phyloP scores from a whole-genome alignment of 208 protist species.

The Acanthamoeba triangularis region DNA sequence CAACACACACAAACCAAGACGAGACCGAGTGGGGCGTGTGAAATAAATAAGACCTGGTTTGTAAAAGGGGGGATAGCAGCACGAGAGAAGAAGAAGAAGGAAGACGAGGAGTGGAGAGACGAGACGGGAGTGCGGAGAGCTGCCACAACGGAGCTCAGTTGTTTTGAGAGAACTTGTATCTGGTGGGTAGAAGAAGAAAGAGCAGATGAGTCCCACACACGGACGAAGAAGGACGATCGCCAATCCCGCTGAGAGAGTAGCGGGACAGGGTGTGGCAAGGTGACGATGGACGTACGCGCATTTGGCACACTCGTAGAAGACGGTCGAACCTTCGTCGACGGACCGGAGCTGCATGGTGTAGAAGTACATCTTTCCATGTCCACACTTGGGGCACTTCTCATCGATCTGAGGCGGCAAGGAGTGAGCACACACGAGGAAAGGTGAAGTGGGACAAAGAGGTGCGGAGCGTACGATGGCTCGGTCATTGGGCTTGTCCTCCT shows the following conservation, averaged over 20 bases:
- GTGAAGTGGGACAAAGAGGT: not conserved
- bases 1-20: not conserved
- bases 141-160: not conserved
- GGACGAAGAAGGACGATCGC: not conserved
- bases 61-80: not conserved
- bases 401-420: slow-evolving; percentile 81
- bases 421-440: not conserved
- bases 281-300: slow-evolving; percentile 80
- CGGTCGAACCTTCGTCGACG: slow-evolving; percentile 93
- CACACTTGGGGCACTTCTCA: slow-evolving; percentile 91
- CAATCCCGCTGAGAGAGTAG: not conserved
- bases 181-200: not conserved
- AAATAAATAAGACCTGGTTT: not conserved
- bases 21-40: not conserved
- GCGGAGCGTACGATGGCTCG: slow-evolving; percentile 17
- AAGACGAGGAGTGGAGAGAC: not conserved
- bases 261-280: not conserved
- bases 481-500: not conserved
- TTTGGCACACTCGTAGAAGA: slow-evolving; percentile 92
- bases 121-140: not conserved
- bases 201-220: not conserved
- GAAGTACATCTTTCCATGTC: slow-evolving; percentile 89
- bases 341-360: slow-evolving; percentile 91
- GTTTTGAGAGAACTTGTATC: slow-evolving; percentile 74
- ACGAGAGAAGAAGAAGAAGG: not conserved